phyloP scores from a whole-genome alignment of 2,329 filamentous ascomycete species.

The Colletotrichum orchidophilum region DNA sequence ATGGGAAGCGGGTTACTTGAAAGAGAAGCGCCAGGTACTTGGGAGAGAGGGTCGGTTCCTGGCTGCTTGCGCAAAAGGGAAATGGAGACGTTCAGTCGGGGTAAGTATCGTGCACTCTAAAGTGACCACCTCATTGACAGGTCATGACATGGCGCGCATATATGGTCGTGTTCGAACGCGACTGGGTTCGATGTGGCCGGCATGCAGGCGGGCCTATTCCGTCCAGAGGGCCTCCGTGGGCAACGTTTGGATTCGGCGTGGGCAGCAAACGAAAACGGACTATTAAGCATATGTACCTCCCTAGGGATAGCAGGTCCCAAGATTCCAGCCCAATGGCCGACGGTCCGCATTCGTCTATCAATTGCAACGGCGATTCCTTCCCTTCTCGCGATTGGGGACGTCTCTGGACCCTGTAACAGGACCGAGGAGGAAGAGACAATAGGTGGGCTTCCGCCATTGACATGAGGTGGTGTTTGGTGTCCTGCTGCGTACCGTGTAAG shows the following conservation, averaged over 20 bases:
- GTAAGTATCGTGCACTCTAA: slow-evolving; percentile 1
- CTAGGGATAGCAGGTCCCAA: neutral
- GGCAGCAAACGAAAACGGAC: slow-evolving; percentile 26
- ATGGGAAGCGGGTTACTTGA: neutral
- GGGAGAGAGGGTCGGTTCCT: neutral
- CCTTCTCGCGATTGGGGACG: no score
- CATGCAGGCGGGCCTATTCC: slow-evolving; percentile 26
- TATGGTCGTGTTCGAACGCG: slow-evolving; percentile 30
- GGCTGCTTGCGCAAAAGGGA: neutral
- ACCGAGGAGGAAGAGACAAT: neutral
- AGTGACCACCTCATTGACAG: no score
- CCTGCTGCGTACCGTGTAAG: neutral
- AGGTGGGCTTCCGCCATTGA: neutral
- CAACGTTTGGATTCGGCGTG: slow-evolving; percentile 3
- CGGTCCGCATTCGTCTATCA: slow-evolving; percentile 13
- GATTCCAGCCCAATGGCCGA: slow-evolving; percentile 31
- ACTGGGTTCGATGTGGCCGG: slow-evolving; percentile 36
- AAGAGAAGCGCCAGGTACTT: neutral
- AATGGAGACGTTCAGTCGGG: neutral
- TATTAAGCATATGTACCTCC: neutral
- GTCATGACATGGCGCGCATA: slow-evolving; percentile 28
- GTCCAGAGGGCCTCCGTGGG: slow-evolving; percentile 1
- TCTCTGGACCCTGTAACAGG: neutral
- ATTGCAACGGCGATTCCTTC: neutral
- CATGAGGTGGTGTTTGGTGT: neutral